These are phyloP conservation scores for Colletotrichum tofieldiae DNA, from an alignment of 2,329 filamentous ascomycete genomes.

Conservation along the genomic window DNA sequence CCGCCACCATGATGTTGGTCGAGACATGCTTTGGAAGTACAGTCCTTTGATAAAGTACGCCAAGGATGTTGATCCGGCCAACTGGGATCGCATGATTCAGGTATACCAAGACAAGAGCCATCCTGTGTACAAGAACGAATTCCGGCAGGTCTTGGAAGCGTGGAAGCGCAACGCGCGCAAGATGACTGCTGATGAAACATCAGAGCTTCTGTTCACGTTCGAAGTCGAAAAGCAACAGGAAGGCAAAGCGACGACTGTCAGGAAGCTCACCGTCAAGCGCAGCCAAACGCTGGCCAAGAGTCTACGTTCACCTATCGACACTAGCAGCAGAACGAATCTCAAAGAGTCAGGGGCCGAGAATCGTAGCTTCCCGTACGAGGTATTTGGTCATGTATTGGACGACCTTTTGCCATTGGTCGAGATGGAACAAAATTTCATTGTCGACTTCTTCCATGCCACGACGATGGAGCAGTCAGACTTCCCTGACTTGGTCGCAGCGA, in stretches of 20 bases:
- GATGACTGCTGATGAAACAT: constrained; percentile 78
- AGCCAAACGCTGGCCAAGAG: constrained; percentile 88
- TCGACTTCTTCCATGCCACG: constrained; percentile 97
- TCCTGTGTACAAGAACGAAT: constrained; percentile 85
- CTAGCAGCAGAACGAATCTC: constrained; percentile 66
- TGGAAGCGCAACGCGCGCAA: constrained; percentile 89
- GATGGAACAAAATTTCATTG: constrained; percentile 96
- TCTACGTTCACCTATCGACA: constrained; percentile 79
- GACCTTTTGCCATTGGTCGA: constrained; percentile 87
- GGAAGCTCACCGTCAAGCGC: constrained; percentile 94
- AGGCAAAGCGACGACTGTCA: constrained; percentile 80
- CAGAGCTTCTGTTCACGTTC: constrained; percentile 89
- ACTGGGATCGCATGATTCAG: constrained; percentile 86
- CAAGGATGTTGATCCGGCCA: constrained; percentile 84
- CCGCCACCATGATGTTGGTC: constrained; percentile 78
- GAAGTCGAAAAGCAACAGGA: constrained; percentile 89
- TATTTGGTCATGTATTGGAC: constrained; percentile 84
- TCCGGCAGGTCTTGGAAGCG: constrained; percentile 81
- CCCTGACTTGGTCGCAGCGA: constrained; percentile 80
- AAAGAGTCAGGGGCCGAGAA: constrained; percentile 73
- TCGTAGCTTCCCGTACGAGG: constrained; percentile 82
- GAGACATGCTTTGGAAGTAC: constrained; percentile 88
- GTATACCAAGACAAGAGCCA: constrained; percentile 85
- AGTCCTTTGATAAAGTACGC: constrained; percentile 90
- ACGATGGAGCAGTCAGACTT: constrained; percentile 88